Evolutionary conservation across 495 filamentous ascomycete genomes (phyloP), one percentile per base, ranked within the genome.

Genomic region (Rhypophila decipiens): DNA sequence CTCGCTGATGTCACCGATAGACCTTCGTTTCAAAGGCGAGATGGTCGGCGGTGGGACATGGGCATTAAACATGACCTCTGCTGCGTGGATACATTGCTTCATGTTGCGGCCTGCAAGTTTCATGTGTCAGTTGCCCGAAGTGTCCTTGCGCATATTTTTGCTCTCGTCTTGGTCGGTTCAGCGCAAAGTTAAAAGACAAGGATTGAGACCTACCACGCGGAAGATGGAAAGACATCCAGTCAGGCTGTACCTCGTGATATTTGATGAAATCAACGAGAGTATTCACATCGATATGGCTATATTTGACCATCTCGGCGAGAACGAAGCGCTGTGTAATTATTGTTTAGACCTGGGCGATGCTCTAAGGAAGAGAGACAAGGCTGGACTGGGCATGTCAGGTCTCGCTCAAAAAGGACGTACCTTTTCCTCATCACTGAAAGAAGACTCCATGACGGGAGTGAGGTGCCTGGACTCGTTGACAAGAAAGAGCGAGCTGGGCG

Each of bases 281-380:
- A 20, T 59, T 57, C 22, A 74, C 60, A 33, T 76, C 67, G 50
- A 78, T 65, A 21, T 63, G 55, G 63, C 70, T 75, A 52, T 61
- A 63, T 53, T 77, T 79, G 59, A 79, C 68, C 50, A 72, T 74
- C 65, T 79, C 74, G 58, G 68, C 70, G 42, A 79, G 61, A 52
- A 77, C 57, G 59, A 74, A 75, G 58, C 75, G 73, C 75, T 79
- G 61, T 37, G 42, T 15, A 37, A 15, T 33, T 33, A 13, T 33
- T 8, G 29, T 8, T 7, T 33, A 13, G 29, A 8, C 29, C n/a
- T n/a, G 29, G 8, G 29, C 13, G 7, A 33, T 7, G 13, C 29
- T 33, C 29, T 8, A 33, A 13, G 29, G 29, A 7, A 19, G 36
- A 13, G 13, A 38, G 15, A 38, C 10, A 56, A 12, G 15, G n/a